Percentiles rank a stretch among this genome's conserved stretches.
phyloP scores from a whole-genome alignment of 768 basidiomycete species.

The Lactarius akahatsu region DNA sequence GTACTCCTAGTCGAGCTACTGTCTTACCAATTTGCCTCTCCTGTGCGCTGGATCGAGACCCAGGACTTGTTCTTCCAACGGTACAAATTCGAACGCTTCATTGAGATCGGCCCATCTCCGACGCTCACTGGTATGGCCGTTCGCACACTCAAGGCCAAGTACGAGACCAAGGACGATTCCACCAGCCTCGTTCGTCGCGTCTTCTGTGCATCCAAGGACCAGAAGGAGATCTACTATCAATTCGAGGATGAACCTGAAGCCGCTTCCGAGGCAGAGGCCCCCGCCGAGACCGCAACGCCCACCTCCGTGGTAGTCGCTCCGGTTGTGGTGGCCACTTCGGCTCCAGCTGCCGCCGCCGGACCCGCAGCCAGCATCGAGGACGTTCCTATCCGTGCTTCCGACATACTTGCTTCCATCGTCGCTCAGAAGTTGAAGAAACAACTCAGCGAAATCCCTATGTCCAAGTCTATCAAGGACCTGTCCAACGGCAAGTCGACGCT shows the following conservation, averaged over 20 bases:
- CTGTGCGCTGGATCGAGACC: constrained; percentile 99
- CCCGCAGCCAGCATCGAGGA: constrained; percentile 74
- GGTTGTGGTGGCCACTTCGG: constrained; percentile 40
- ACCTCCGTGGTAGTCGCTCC: constrained; percentile 37
- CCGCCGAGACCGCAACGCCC: constrained; percentile 36
- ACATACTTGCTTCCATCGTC: constrained; percentile 83
- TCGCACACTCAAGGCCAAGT: constrained; percentile 89
- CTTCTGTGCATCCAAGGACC: constrained; percentile 92
- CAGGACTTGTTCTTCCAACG: constrained; percentile 90
- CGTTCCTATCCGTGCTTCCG: constrained; percentile 85
- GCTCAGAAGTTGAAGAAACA: constrained; percentile 99
- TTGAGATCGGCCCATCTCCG: constrained; percentile 95
- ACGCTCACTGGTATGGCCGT: constrained; percentile 94
- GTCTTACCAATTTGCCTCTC: constrained; percentile 97
- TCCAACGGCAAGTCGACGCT: constrained; percentile 98
- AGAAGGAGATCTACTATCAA: constrained; percentile 96
- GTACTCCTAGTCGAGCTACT: constrained; percentile 95
- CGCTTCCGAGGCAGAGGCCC: constrained; percentile 38
- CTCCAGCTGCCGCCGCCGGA: constrained; percentile 45
- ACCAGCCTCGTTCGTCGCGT: constrained; percentile 75
- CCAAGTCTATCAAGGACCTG: constrained; percentile 97
- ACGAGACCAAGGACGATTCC: constrained; percentile 87
- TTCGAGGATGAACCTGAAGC: constrained; percentile 78
- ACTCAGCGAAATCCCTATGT: constrained; percentile 81
- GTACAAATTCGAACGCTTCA: constrained; percentile 87